A percentile compares a stretch with the other conserved stretches of the same genome.
Conservation (phyloP, 2,329 filamentous ascomycete species). For the Penicillium sp. region DNA sequence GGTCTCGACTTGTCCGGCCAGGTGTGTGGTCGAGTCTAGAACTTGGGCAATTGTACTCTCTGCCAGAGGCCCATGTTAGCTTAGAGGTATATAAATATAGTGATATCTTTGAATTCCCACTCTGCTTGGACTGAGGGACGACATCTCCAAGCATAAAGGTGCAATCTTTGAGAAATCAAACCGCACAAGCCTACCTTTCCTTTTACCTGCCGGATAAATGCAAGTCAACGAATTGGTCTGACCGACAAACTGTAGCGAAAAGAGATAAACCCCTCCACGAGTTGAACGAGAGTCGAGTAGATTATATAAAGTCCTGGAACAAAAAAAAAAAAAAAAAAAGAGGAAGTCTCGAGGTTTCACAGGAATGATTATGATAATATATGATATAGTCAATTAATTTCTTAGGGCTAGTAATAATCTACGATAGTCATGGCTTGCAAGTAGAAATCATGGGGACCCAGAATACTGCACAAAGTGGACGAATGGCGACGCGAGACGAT, state of each 20-base stretch:
- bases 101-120: neutral
- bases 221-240: conserved; percentile 14
- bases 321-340: neutral
- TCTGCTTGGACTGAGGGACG: neutral
- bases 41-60: conserved; percentile 2
- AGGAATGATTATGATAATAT: conserved; percentile 1
- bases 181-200: neutral
- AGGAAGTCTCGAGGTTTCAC: conserved; percentile 14
- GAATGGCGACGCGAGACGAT: conserved; percentile 11
- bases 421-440: conserved; percentile 12
- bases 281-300: conserved; percentile 1
- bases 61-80: neutral
- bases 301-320: conserved; percentile 17
- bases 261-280: conserved; percentile 10
- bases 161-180: neutral
- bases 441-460: conserved; percentile 16
- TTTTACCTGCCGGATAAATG: conserved; percentile 1
- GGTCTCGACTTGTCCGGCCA: conserved; percentile 10
- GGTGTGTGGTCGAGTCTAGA: conserved; percentile 8
- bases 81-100: conserved; percentile 1
- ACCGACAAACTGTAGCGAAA: conserved; percentile 13
- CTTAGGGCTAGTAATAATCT: conserved; percentile 12
- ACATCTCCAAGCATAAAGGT: neutral
- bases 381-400: conserved; percentile 4
- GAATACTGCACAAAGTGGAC: conserved; percentile 17